A percentile compares a stretch with the other conserved stretches of the same genome.
Evolutionary conservation across 1,284 basidiomycete species (phyloP).

Genomic region (Peniophora sp.): DNA sequence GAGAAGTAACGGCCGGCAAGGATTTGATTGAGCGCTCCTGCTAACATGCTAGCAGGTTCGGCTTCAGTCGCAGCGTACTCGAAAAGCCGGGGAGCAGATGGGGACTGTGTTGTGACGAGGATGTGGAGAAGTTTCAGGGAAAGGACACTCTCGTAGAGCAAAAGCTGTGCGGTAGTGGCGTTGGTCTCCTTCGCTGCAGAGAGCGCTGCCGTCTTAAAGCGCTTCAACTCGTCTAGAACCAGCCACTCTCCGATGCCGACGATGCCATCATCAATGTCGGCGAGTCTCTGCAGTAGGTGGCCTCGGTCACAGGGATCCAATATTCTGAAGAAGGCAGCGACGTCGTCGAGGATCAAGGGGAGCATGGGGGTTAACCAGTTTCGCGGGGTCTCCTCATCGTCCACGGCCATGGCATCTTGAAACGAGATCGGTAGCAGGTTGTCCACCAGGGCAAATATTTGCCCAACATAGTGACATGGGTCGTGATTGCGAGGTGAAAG

Average conservation of each 20-base stretch:
- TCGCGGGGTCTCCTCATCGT: conserved; percentile 20
- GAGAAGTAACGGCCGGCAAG: conserved; percentile 7
- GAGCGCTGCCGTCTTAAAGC: conserved; percentile 28
- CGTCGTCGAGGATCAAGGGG: conserved; percentile 44
- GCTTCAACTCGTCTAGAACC: conserved; percentile 49
- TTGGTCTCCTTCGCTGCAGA: conserved; percentile 19
- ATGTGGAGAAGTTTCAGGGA: conserved; percentile 16
- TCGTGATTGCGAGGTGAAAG: conserved; percentile 33
- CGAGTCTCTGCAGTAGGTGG: conserved; percentile 46
- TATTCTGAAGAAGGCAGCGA: conserved; percentile 45
- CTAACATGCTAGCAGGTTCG: conserved; percentile 7
- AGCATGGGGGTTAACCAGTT: conserved; percentile 50
- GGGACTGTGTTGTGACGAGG: conserved; percentile 10
- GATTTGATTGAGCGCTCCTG: conserved; percentile 9
- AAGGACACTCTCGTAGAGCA: conserved; percentile 11
- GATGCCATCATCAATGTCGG: conserved; percentile 47
- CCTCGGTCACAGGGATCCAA: conserved; percentile 49
- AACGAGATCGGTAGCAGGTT: conserved; percentile 39
- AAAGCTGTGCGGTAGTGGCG: conserved; percentile 27
- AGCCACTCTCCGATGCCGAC: conserved; percentile 67
- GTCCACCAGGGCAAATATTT: conserved; percentile 50
- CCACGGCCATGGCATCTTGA: conserved; percentile 10
- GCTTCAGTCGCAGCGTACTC: conserved; percentile 3
- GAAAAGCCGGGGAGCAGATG: conserved; percentile 3
- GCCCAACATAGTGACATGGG: conserved; percentile 46